phyloP scores from a whole-genome alignment of 306 rosid genomes.

The Lathyrus aphaca region DNA sequence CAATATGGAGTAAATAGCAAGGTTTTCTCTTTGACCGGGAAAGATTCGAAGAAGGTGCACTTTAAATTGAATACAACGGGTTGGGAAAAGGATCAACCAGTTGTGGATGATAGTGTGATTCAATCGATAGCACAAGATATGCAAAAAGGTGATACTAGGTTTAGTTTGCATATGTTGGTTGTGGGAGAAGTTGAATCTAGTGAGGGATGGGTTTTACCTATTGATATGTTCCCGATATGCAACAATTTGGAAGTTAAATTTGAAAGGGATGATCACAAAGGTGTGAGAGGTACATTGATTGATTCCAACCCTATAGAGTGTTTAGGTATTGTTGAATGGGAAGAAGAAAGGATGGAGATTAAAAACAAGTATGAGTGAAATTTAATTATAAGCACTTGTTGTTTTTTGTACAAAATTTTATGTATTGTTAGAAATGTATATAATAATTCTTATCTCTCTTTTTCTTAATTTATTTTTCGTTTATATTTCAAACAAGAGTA shows the following conservation, averaged over 20 bases:
- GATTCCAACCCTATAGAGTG: constrained; percentile 34
- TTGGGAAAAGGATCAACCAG: constrained; percentile 37
- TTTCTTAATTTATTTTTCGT: too few species aligned
- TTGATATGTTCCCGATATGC: constrained; percentile 35
- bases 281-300: not conserved
- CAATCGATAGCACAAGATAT: constrained; percentile 27
- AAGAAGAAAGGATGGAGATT: not conserved
- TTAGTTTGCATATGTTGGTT: constrained; percentile 29
- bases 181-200: constrained; percentile 27
- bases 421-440: not conserved
- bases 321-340: constrained; percentile 32
- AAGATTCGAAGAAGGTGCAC: constrained; percentile 7
- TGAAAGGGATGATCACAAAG: not conserved
- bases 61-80: constrained; percentile 37
- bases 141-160: constrained; percentile 1
- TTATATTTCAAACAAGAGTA: too few species aligned
- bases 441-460: not conserved
- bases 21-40: not conserved
- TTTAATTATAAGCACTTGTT: not conserved
- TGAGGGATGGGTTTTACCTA: not conserved
- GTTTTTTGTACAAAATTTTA: not conserved
- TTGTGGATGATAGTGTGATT: constrained; percentile 16
- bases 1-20: not conserved
- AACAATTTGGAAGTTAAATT: constrained; percentile 17
- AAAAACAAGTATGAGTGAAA: not conserved